Base-by-base conservation (phyloP, 176 grass and related monocot genomes). In the Ensete ventricosum region DNA sequence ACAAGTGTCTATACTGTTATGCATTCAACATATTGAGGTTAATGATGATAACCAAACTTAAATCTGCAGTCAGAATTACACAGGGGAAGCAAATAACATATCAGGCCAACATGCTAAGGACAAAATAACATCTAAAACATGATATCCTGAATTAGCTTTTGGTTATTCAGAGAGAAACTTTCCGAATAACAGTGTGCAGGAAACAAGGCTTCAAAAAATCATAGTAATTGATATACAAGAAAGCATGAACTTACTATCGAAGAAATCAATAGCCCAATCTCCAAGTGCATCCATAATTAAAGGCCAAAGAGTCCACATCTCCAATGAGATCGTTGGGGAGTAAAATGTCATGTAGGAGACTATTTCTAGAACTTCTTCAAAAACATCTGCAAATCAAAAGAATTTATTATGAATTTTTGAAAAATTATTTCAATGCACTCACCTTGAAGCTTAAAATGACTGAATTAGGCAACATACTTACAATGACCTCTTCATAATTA, bases 291-390 rank as follows among this genome's bases (percentile, higher is more conserved):
- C 84, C 76, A 96, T 76, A 84, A 96, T 96, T 82, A 89, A 65
- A n/a, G 92, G 86, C 92, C 92, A 96, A 54, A 96, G 83, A 71
- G 82, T 96, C 92, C 92, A 96, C 92, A 91, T 91, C 53, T 96
- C 84, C 77, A 87, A 76, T 72, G 92, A 96, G 82, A 96, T 96
- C 16, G 89, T 83, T 59, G 89, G 88, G 0, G 92, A 96, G 78
- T 87, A 91, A 84, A 96, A 96, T 63, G 92, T 89, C 89, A 96
- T 89, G 65, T 96, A 96, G 43, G 92, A 96, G 52, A 96, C 80
- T 81, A 96, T 91, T 87, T 96, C 92, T 50, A 96, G 77, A 81
- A 96, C 89, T 91, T 96, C 92, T 78, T 96, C 92, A 64, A 91
- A 91, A 81, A 96, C 89, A 96, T 96, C 92, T 96, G 84, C 19